Percentiles rank a stretch among this genome's conserved stretches.
These are phyloP conservation scores for Pythium utonaiense DNA, from an alignment of 352 stramenopile species.

Conservation along the genomic window DNA sequence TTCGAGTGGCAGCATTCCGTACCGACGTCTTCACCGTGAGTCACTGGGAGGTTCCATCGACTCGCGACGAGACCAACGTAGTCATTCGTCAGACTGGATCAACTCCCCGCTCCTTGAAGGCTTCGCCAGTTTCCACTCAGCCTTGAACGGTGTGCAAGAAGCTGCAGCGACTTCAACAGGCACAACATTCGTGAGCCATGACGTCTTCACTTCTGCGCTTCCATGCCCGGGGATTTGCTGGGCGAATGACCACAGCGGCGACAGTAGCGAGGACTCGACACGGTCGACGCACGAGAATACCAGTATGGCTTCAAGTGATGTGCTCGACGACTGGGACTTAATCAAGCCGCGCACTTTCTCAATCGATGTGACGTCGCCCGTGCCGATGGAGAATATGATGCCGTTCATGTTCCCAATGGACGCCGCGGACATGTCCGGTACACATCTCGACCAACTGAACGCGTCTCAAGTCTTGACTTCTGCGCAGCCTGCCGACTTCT, in stretches of 20 bases:
- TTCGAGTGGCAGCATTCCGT: background rate
- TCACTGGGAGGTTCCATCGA: slow-evolving; percentile 8
- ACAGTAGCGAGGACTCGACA: slow-evolving; percentile 6
- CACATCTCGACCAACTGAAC: background rate
- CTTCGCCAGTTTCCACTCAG: slow-evolving; percentile 20
- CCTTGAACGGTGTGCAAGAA: slow-evolving; percentile 13
- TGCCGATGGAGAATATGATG: slow-evolving; percentile 20
- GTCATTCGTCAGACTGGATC: slow-evolving; percentile 20
- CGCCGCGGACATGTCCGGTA: background rate
- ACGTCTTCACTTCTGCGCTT: slow-evolving; percentile 12
- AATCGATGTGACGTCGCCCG: slow-evolving; percentile 10
- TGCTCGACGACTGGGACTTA: slow-evolving; percentile 20
- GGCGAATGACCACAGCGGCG: slow-evolving; percentile 16
- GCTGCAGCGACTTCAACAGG: background rate
- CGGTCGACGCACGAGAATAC: slow-evolving; percentile 6
- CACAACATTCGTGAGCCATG: background rate
- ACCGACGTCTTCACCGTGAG: slow-evolving; percentile 12
- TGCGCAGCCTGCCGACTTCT: background rate
- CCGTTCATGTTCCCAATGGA: slow-evolving; percentile 28
- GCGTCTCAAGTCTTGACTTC: background rate
- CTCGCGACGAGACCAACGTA: slow-evolving; percentile 15
- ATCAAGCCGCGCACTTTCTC: slow-evolving; percentile 18
- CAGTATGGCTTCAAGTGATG: slow-evolving; percentile 6
- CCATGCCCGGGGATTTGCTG: slow-evolving; percentile 23
- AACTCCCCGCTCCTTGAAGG: slow-evolving; percentile 21